These are phyloP conservation scores for Coemansia sp. DNA, from an alignment of 192 early-diverging fungal species.

Conservation along the genomic window DNA sequence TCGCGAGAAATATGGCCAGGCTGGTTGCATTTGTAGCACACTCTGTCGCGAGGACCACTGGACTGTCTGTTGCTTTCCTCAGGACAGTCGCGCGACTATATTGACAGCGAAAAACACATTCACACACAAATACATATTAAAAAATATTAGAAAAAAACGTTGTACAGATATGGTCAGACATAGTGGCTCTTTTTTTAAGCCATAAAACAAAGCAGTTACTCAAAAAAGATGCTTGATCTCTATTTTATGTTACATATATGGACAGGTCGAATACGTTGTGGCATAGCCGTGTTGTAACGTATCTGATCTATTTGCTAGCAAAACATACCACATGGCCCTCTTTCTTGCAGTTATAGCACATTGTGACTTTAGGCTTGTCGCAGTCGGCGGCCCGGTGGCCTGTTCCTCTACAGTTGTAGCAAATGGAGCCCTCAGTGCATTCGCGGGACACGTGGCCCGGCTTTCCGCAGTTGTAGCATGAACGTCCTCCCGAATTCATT, in stretches of 20 bases:
- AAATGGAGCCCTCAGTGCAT: no score
- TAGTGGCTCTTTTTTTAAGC: not conserved
- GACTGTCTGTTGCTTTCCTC: conserved; percentile 15
- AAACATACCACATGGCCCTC: conserved; percentile 17
- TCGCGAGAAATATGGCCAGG: conserved; percentile 10
- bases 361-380: no score
- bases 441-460: conserved; percentile 36
- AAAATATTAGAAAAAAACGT: not conserved
- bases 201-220: no score
- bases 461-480: conserved; percentile 55
- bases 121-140: not conserved
- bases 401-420: no score
- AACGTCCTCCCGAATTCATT: not conserved
- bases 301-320: not conserved
- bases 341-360: conserved; percentile 54
- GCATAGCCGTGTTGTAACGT: not conserved
- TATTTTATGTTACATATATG: not conserved
- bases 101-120: not conserved
- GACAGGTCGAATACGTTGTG: not conserved
- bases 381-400: no score
- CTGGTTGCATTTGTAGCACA: conserved; percentile 13
- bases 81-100: conserved; percentile 50
- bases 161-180: no score
- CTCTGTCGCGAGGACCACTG: not conserved
- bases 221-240: not conserved